Conservation (phyloP, 352 stramenopile genomes). For the Phytopythium ostracodes region DNA sequence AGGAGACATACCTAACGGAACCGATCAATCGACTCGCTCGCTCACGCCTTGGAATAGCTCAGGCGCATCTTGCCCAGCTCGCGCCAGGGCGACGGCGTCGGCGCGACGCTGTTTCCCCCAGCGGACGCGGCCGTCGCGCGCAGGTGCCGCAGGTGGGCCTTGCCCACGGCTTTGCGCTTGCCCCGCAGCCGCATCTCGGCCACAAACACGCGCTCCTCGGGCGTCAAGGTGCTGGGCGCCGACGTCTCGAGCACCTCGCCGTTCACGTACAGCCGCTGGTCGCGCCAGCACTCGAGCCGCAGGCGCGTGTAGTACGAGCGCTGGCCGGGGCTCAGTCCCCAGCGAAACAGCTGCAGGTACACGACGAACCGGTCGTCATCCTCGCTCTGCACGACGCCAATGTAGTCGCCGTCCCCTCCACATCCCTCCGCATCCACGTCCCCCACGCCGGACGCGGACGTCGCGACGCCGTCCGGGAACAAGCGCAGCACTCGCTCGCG, state of each 20-base stretch:
- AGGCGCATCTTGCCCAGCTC: constrained; percentile 31
- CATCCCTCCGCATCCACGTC: constrained; percentile 7
- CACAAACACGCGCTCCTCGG: constrained; percentile 38
- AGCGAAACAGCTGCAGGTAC: constrained; percentile 50
- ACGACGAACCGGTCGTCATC: constrained; percentile 30
- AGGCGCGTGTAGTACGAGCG: constrained; percentile 40
- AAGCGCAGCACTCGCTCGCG: constrained; percentile 57
- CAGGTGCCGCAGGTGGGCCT: constrained; percentile 14
- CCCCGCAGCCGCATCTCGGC: constrained; percentile 43
- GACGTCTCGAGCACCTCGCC: constrained; percentile 44
- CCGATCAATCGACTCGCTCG: neutral
- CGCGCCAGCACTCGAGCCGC: constrained; percentile 36
- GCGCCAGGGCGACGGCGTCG: constrained; percentile 15
- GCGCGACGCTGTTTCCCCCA: neutral
- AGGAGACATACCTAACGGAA: neutral
- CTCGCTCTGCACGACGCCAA: constrained; percentile 51
- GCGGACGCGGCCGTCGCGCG: constrained; percentile 13
- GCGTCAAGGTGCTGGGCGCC: constrained; percentile 18
- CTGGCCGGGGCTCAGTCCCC: constrained; percentile 21
- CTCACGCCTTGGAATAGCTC: constrained; percentile 24
- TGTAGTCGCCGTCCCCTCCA: constrained; percentile 47
- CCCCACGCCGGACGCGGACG: constrained; percentile 8
- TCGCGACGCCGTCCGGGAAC: constrained; percentile 43
- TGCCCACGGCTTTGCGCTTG: constrained; percentile 38
- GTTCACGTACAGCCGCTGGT: constrained; percentile 36